Conservation (phyloP, 1,139 yeast genomes). For the Hansenula anomala region DNA sequence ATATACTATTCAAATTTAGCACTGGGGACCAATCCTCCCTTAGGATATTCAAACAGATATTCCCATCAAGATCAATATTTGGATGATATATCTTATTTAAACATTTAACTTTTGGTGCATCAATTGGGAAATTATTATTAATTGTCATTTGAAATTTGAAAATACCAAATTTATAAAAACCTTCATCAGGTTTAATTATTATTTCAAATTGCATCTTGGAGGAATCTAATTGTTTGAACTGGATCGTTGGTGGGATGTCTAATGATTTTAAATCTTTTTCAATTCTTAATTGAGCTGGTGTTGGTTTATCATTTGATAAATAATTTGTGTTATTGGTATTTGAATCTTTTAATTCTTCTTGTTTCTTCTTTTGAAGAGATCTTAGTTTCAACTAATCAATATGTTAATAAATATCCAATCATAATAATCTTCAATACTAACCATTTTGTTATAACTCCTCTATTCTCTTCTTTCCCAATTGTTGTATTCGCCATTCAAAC, state of each 20-base stretch:
- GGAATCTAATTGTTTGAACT: constrained; percentile 50
- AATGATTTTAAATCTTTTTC: constrained; percentile 60
- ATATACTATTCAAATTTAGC: constrained; percentile 70
- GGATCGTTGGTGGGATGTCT: constrained; percentile 61
- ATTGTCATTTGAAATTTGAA: constrained; percentile 65
- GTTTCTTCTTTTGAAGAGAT: constrained; percentile 54
- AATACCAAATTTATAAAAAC: constrained; percentile 66
- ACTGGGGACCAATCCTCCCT: constrained; percentile 98
- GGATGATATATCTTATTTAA: constrained; percentile 81
- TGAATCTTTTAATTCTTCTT: constrained; percentile 32
- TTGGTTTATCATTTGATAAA: too few species aligned
- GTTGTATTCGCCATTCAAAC: too few species aligned
- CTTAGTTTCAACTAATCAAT: constrained; percentile 52
- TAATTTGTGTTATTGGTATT: too few species aligned
- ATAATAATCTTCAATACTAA: neutral
- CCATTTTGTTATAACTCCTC: neutral
- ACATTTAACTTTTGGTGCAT: constrained; percentile 84
- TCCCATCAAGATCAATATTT: constrained; percentile 85
- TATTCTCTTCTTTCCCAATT: neutral
- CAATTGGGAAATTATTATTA: constrained; percentile 79
- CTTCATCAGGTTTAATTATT: constrained; percentile 68
- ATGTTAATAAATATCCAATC: neutral
- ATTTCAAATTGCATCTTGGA: constrained; percentile 60
- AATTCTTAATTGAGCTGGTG: constrained; percentile 49
- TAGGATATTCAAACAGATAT: constrained; percentile 84